Evolutionary conservation across 306 rosid species (phyloP).

Genomic region (Alnus glutinosa): DNA sequence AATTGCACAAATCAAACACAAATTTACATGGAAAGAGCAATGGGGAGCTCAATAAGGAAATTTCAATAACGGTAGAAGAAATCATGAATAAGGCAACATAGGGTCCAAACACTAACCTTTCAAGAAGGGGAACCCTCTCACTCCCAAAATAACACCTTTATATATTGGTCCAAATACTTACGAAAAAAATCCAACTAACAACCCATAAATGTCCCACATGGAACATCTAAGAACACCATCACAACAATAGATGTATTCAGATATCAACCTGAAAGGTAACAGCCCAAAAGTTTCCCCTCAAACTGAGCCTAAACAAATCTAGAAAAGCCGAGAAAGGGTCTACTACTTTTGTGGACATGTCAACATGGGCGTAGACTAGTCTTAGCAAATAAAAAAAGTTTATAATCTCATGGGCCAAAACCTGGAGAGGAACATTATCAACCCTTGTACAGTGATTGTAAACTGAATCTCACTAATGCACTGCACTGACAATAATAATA

Average conservation of each 20-base stretch:
- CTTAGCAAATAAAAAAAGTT: not conserved
- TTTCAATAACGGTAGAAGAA: not conserved
- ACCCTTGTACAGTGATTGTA: not conserved
- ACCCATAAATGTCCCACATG: no score
- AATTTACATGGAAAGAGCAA: not conserved
- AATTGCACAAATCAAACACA: not conserved
- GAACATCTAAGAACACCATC: not conserved
- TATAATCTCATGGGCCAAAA: not conserved
- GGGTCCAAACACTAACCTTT: not conserved
- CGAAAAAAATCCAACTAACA: no score
- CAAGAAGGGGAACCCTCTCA: no score
- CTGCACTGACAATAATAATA: not conserved
- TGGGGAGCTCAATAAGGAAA: not conserved
- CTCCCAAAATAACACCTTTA: no score
- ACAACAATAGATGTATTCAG: not conserved
- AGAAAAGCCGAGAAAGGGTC: not conserved
- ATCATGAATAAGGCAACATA: not conserved
- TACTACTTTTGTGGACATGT: not conserved
- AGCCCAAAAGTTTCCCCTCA: not conserved
- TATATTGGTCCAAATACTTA: no score
- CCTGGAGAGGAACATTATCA: not conserved
- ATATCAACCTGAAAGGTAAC: not conserved
- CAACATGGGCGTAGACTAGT: not conserved
- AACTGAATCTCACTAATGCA: not conserved
- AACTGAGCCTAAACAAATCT: not conserved